phyloP scores from a whole-genome alignment of 202 grass and related monocot genomes.

The Cymbopogon flexuosus region DNA sequence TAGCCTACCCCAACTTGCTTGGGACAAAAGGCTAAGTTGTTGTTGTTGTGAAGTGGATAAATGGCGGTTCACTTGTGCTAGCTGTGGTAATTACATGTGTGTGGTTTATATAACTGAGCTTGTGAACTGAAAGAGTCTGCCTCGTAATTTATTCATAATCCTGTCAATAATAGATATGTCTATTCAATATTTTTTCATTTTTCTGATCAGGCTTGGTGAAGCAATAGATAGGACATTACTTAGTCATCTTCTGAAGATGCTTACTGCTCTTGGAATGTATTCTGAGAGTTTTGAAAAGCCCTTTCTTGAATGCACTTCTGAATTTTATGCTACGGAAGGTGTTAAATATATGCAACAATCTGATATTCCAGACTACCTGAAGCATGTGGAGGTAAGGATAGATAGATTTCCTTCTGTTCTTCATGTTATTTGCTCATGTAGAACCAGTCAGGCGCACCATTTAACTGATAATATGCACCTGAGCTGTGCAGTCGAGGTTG shows the following conservation, averaged over 20 bases:
- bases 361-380: conserved; percentile 95
- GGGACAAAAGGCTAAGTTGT: too few species aligned
- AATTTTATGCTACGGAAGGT: conserved; percentile 96
- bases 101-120: conserved; percentile 5
- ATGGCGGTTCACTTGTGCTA: not conserved
- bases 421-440: conserved; percentile 23
- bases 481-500: conserved; percentile 77
- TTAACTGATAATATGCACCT: conserved; percentile 30
- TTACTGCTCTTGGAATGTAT: conserved; percentile 96
- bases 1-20: too few species aligned
- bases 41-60: not conserved
- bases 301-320: conserved; percentile 84
- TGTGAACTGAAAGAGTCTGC: conserved; percentile 14
- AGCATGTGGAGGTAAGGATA: conserved; percentile 73
- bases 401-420: not conserved
- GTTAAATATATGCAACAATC: conserved; percentile 96
- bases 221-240: conserved; percentile 90
- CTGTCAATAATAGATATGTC: conserved; percentile 4
- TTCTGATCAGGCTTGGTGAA: conserved; percentile 74
- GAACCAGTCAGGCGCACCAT: conserved; percentile 28
- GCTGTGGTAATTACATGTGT: conserved; percentile 1
- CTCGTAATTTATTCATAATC: conserved; percentile 9
- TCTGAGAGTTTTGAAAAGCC: conserved; percentile 87
- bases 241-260: conserved; percentile 98
- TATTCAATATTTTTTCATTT: conserved; percentile 14